Percentiles rank a stretch among this genome's conserved stretches.
Evolutionary conservation across 805 yeast genomes (phyloP).

Genomic region (Candida incommunis): DNA sequence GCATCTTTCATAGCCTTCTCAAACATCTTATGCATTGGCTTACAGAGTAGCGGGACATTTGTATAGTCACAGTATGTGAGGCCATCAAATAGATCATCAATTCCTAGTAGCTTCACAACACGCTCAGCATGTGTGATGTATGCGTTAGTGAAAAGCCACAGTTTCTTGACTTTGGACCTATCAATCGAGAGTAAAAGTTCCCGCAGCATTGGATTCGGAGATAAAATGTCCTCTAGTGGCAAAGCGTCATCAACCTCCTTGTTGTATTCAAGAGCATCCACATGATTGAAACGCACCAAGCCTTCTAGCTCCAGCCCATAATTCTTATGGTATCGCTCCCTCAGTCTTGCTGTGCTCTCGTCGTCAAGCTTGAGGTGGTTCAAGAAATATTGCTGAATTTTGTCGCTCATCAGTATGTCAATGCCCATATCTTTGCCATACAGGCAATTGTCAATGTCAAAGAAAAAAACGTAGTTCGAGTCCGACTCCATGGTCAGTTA

Average conservation of each 20-base stretch:
- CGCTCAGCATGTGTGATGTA: conserved; percentile 81
- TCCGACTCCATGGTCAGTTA: no score
- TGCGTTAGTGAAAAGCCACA: conserved; percentile 94
- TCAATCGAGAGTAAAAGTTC: conserved; percentile 21
- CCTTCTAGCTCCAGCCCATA: conserved; percentile 95
- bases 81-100: conserved; percentile 92
- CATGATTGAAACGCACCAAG: conserved; percentile 43
- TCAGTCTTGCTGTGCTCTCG: conserved; percentile 61
- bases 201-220: conserved; percentile 31
- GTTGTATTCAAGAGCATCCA: conserved; percentile 83
- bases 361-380: conserved; percentile 44
- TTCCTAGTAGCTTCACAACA: conserved; percentile 63
- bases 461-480: conserved; percentile 66
- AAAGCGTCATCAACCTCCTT: conserved; percentile 81
- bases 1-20: conserved; percentile 44
- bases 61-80: conserved; percentile 81
- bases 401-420: conserved; percentile 77
- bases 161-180: conserved; percentile 43
- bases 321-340: conserved; percentile 61
- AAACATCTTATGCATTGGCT: conserved; percentile 70
- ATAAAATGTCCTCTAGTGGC: conserved; percentile 66
- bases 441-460: conserved; percentile 88
- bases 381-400: conserved; percentile 71
- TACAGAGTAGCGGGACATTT: conserved; percentile 54
- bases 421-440: conserved; percentile 62